Percentiles rank a stretch among this genome's conserved stretches.
Conservation (phyloP, 1,139 yeast genomes). For the Yamadazyma sp. region DNA sequence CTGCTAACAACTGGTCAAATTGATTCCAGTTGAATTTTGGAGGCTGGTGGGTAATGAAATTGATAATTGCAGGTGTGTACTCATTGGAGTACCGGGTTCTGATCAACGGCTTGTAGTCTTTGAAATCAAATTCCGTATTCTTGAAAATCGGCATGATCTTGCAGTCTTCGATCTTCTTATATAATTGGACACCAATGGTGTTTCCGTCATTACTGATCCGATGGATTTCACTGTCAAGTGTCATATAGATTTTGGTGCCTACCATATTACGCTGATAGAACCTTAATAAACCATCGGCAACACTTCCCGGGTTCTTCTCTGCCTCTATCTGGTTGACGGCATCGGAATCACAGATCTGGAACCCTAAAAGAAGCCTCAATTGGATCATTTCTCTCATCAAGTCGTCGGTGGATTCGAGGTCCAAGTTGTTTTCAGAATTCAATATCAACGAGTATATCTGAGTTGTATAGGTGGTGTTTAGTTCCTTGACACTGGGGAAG, state of each 20-base stretch:
- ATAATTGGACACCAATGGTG: constrained; percentile 74
- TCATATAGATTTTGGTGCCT: constrained; percentile 69
- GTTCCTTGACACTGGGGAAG: constrained; percentile 70
- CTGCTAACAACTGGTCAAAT: constrained; percentile 86
- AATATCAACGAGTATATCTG: constrained; percentile 65
- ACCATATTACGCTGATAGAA: constrained; percentile 41
- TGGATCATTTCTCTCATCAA: constrained; percentile 87
- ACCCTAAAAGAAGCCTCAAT: constrained; percentile 78
- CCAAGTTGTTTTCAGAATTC: constrained; percentile 52
- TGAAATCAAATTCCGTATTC: constrained; percentile 25
- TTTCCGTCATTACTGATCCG: constrained; percentile 74
- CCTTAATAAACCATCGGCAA: constrained; percentile 42
- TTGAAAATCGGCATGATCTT: constrained; percentile 14
- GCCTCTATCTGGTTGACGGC: constrained; percentile 65
- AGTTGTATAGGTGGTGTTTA: constrained; percentile 60
- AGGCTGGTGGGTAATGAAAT: constrained; percentile 53
- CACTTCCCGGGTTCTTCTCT: constrained; percentile 60
- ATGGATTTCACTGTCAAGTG: constrained; percentile 82
- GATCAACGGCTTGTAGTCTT: constrained; percentile 52
- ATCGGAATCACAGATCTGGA: constrained; percentile 81
- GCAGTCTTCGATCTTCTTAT: constrained; percentile 30
- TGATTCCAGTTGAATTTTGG: constrained; percentile 82
- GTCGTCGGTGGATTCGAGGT: constrained; percentile 55
- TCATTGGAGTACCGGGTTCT: constrained; percentile 76
- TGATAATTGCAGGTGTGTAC: constrained; percentile 60